Evolutionary conservation across 768 basidiomycete genomes (phyloP).

Genomic region (Plicaturopsis crispa): DNA sequence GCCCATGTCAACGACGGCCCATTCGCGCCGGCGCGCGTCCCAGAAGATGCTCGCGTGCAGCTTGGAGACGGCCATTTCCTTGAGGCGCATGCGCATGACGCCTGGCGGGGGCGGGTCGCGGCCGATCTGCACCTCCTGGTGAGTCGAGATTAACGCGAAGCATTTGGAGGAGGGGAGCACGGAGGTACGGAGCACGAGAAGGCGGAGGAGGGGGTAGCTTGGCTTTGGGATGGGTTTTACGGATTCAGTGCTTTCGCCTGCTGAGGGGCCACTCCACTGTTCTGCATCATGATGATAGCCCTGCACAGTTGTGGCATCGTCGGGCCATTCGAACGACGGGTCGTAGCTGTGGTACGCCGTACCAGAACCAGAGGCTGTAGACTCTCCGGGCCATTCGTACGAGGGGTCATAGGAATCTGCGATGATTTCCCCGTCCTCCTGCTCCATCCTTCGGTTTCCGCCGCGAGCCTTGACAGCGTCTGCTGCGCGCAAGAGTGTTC

Average conservation of each 20-base stretch:
- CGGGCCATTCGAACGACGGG: slow-evolving; percentile 56
- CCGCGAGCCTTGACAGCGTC: no score
- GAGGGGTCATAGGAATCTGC: no score
- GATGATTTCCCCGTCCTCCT: slow-evolving; percentile 17
- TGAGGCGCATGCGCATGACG: slow-evolving; percentile 55
- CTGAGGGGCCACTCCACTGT: no score
- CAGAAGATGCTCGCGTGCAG: slow-evolving; percentile 71
- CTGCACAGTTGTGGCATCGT: slow-evolving; percentile 20
- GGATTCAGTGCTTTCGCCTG: no score
- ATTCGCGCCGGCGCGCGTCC: slow-evolving; percentile 50
- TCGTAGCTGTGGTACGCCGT: slow-evolving; percentile 26
- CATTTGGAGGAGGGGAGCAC: slow-evolving; percentile 43
- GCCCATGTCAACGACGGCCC: slow-evolving; percentile 80
- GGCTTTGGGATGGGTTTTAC: no score
- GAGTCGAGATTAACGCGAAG: slow-evolving; percentile 55
- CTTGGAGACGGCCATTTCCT: slow-evolving; percentile 82
- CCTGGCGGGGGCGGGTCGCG: slow-evolving; percentile 53
- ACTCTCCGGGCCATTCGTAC: no score
- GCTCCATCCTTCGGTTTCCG: no score
- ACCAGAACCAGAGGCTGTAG: no score
- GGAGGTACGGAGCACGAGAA: slow-evolving; percentile 25
- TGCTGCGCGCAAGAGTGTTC: no score
- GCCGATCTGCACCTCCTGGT: slow-evolving; percentile 65
- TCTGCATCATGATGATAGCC: slow-evolving; percentile 5
- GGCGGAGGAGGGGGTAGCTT: slow-evolving; percentile 20